A percentile compares a stretch with the other conserved stretches of the same genome.
phyloP scores from a whole-genome alignment of 2,329 filamentous ascomycete genomes.

The Capronia epimyces region DNA sequence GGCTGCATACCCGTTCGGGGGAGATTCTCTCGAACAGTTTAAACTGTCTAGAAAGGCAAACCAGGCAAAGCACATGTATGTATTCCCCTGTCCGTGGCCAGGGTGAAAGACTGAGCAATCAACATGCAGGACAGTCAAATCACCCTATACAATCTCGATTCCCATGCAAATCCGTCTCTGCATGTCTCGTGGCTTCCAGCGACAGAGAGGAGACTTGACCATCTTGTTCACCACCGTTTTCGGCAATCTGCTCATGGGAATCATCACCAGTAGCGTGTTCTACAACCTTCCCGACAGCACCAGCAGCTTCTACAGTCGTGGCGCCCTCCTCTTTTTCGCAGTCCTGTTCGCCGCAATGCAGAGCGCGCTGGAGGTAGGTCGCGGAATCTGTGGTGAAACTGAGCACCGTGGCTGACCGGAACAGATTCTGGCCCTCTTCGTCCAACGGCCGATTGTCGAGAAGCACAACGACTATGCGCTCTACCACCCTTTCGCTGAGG shows the following conservation, averaged over 20 bases:
- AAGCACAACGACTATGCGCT: constrained; percentile 82
- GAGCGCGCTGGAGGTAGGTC: constrained; percentile 24
- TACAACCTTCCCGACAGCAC: constrained; percentile 66
- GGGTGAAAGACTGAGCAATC: no score
- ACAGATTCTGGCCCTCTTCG: constrained; percentile 58
- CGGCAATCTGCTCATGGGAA: constrained; percentile 68
- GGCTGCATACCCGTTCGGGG: no score
- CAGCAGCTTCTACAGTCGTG: constrained; percentile 69
- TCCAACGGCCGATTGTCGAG: constrained; percentile 85
- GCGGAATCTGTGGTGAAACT: no score
- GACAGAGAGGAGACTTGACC: constrained; percentile 70
- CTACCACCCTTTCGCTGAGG: constrained; percentile 87
- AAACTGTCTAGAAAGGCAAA: no score
- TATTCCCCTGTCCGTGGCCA: no score
- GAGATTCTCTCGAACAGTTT: no score
- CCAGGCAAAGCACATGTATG: no score
- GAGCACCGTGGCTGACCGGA: no score
- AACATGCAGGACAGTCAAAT: constrained; percentile 36
- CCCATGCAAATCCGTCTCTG: constrained; percentile 69
- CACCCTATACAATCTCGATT: constrained; percentile 53
- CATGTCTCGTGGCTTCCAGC: constrained; percentile 71
- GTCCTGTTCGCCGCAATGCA: constrained; percentile 72
- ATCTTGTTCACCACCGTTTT: constrained; percentile 61
- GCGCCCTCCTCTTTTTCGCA: constrained; percentile 79
- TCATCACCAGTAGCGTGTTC: constrained; percentile 77